phyloP scores from a whole-genome alignment of 192 early-diverging fungal genomes.

The Coemansia sp. region DNA sequence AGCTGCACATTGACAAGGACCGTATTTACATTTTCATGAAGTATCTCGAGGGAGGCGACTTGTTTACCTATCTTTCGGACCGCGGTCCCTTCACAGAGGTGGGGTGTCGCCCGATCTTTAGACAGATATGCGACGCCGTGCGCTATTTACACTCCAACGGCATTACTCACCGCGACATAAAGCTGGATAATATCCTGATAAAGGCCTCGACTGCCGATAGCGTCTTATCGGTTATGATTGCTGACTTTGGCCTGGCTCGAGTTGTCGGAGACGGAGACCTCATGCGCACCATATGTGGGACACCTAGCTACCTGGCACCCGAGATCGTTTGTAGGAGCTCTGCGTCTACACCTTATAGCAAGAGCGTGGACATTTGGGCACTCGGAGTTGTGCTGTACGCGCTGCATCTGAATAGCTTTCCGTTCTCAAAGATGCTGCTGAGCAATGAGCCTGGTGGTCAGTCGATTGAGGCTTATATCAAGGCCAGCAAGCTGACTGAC shows the following conservation, averaged over 20 bases:
- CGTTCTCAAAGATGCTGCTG: conserved; percentile 34
- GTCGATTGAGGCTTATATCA: conserved; percentile 32
- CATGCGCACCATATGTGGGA: conserved; percentile 60
- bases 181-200: conserved; percentile 76
- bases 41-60: conserved; percentile 52
- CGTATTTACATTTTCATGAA: conserved; percentile 58
- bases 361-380: conserved; percentile 56
- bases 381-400: conserved; percentile 55
- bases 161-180: conserved; percentile 95
- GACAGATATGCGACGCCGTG: conserved; percentile 51
- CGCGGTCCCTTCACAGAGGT: conserved; percentile 42
- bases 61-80: conserved; percentile 47
- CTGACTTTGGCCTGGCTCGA: conserved; percentile 71
- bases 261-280: conserved; percentile 49
- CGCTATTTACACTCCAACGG: conserved; percentile 80
- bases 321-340: conserved; percentile 53
- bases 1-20: conserved; percentile 47
- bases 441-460: conserved; percentile 9
- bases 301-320: conserved; percentile 61
- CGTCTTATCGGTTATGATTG: conserved; percentile 50
- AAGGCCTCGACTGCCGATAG: conserved; percentile 17
- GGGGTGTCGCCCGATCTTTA: conserved; percentile 49
- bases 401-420: conserved; percentile 48
- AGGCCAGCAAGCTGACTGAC: conserved; percentile 23
- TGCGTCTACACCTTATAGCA: conserved; percentile 39